Conservation (phyloP, 1,284 basidiomycete genomes). For the Gymnopus androsaceus region DNA sequence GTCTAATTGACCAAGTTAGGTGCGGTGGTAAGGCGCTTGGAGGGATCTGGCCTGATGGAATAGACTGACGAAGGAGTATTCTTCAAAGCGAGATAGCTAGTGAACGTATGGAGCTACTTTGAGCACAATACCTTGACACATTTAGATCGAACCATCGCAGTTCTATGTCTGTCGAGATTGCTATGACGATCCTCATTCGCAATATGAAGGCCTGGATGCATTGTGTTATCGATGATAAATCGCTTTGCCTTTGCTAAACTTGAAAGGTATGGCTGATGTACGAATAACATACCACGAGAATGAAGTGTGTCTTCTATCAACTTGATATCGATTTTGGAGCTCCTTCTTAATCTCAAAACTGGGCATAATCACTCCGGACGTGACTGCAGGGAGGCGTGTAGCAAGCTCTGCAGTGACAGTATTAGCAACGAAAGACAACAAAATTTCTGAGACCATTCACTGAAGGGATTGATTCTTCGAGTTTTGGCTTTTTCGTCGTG, state of each 20-base stretch:
- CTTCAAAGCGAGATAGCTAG: too few species aligned
- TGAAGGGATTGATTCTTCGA: conserved; percentile 52
- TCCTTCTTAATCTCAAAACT: conserved; percentile 68
- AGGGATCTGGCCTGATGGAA: too few species aligned
- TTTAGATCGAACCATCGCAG: conserved; percentile 30
- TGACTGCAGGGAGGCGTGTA: conserved; percentile 60
- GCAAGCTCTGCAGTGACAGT: conserved; percentile 62
- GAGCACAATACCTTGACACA: conserved; percentile 13
- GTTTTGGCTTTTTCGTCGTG: conserved; percentile 26
- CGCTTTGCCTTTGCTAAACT: too few species aligned
- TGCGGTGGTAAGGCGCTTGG: too few species aligned
- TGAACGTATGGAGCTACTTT: too few species aligned
- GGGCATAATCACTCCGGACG: conserved; percentile 72
- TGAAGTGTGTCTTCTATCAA: conserved; percentile 75
- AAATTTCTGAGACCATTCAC: conserved; percentile 4
- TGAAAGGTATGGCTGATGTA: too few species aligned
- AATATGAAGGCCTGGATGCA: conserved; percentile 57
- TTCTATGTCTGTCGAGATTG: conserved; percentile 45
- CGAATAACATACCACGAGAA: conserved; percentile 43
- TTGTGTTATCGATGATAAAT: not conserved
- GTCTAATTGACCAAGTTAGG: too few species aligned
- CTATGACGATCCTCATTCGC: conserved; percentile 66
- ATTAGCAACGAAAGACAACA: conserved; percentile 25
- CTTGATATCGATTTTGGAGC: conserved; percentile 65
- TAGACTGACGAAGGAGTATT: too few species aligned